These are phyloP conservation scores for Arthroderma uncinatum DNA, from an alignment of 2,329 filamentous ascomycete species.

Conservation along the genomic window DNA sequence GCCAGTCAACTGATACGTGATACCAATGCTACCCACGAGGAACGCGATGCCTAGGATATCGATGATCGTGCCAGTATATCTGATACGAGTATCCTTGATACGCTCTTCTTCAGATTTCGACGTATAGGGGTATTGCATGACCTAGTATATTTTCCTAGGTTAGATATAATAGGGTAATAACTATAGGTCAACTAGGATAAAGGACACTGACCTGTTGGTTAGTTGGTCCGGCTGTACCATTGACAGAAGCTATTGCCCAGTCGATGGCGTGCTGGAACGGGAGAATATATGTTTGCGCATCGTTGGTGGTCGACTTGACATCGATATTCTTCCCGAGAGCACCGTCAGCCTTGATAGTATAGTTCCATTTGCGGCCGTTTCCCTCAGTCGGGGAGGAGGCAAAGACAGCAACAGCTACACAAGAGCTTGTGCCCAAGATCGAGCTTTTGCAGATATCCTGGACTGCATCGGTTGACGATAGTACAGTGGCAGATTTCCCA, in stretches of 20 bases:
- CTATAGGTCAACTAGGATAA: no score
- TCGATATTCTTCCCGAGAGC: conserved; percentile 49
- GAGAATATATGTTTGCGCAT: conserved; percentile 63
- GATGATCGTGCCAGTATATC: conserved; percentile 63
- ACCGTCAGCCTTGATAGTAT: conserved; percentile 68
- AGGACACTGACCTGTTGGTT: neutral
- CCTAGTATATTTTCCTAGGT: neutral
- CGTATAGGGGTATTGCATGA: conserved; percentile 62
- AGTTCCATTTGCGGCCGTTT: conserved; percentile 62
- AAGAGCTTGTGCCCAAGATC: conserved; percentile 56
- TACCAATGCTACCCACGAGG: conserved; percentile 65
- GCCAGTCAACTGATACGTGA: conserved; percentile 78
- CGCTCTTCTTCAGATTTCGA: conserved; percentile 57
- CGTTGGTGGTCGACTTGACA: conserved; percentile 46
- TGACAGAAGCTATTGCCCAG: conserved; percentile 52
- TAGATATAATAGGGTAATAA: neutral
- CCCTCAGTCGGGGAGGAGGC: conserved; percentile 65
- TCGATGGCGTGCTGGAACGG: conserved; percentile 74
- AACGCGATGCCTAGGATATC: conserved; percentile 69
- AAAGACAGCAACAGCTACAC: conserved; percentile 66
- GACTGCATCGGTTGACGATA: conserved; percentile 48
- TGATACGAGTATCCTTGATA: conserved; percentile 50
- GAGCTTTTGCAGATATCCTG: conserved; percentile 52
- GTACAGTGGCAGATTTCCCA: conserved; percentile 36
- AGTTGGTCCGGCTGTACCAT: conserved; percentile 17